A percentile compares a stretch with the other conserved stretches of the same genome.
Conservation (phyloP, 495 filamentous ascomycete genomes). For the Paragyromitra xinjiangensis region DNA sequence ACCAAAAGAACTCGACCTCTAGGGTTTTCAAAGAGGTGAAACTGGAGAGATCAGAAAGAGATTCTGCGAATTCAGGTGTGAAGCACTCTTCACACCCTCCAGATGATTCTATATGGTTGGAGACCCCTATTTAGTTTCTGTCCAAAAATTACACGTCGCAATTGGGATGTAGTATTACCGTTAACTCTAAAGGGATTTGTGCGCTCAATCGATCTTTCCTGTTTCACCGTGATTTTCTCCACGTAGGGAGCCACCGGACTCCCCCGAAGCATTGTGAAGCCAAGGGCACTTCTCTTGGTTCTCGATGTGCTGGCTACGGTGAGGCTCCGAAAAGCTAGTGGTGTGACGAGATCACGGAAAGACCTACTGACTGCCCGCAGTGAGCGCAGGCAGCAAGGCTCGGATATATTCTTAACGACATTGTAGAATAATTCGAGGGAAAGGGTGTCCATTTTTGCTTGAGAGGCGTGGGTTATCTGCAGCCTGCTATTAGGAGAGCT, state of each 20-base stretch:
- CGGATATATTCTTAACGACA: neutral
- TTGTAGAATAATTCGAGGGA: constrained; percentile 10
- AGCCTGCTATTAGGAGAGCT: neutral
- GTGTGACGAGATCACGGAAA: neutral
- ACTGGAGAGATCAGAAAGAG: neutral
- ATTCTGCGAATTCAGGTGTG: neutral
- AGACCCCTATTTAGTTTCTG: constrained; percentile 1
- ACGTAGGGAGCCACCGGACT: neutral
- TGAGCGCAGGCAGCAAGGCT: neutral
- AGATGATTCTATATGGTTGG: neutral
- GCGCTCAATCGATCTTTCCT: neutral
- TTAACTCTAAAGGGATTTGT: neutral
- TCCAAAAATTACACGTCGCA: neutral
- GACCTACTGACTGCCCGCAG: neutral
- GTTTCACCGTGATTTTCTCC: neutral
- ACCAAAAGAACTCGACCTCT: neutral
- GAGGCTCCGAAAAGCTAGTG: neutral
- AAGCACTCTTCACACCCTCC: neutral
- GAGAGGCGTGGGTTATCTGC: neutral
- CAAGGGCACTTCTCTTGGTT: neutral
- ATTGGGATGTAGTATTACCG: neutral
- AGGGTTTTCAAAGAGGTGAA: constrained; percentile 3
- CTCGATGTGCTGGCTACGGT: neutral
- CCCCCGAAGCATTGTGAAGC: neutral
- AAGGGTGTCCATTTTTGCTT: neutral